phyloP scores from a whole-genome alignment of 2,329 filamentous ascomycete species.

The Escovopsis sp. region DNA sequence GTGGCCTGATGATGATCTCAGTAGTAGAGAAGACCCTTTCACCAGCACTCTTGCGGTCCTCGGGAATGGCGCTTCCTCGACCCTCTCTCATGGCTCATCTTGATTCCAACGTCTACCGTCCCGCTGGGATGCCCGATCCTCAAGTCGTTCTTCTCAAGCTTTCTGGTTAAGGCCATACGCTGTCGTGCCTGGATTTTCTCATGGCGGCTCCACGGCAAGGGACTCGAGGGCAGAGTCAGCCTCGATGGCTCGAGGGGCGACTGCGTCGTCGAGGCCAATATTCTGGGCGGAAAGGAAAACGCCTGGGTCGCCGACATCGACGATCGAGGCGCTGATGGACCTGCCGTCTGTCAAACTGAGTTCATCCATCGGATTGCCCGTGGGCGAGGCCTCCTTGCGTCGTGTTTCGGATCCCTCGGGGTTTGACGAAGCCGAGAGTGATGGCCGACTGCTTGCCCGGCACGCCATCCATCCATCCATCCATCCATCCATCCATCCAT shows the following conservation, averaged over 20 bases:
- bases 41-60: slow-evolving; percentile 35
- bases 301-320: slow-evolving; percentile 51
- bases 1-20: slow-evolving; percentile 5
- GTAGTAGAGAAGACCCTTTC: slow-evolving; percentile 34
- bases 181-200: slow-evolving; percentile 28
- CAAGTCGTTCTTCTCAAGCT: slow-evolving; percentile 14
- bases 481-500: too few relatives aligned
- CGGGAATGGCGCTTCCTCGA: slow-evolving; percentile 30
- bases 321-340: slow-evolving; percentile 36
- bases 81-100: slow-evolving; percentile 21
- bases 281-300: slow-evolving; percentile 44
- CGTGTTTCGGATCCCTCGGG: slow-evolving; percentile 52
- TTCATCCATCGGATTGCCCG: slow-evolving; percentile 37
- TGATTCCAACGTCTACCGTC: slow-evolving; percentile 29
- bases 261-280: slow-evolving; percentile 29
- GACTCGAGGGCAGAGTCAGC: slow-evolving; percentile 26
- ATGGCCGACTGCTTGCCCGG: slow-evolving; percentile 42
- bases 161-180: slow-evolving; percentile 20
- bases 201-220: slow-evolving; percentile 32
- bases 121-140: slow-evolving; percentile 34
- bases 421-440: slow-evolving; percentile 44
- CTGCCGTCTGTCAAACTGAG: slow-evolving; percentile 24
- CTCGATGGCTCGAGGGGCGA: slow-evolving; percentile 39
- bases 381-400: slow-evolving; percentile 30
- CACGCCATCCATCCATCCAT: slow-evolving; percentile 54